phyloP scores from a whole-genome alignment of 192 early-diverging fungal species.

The Coemansia sp. region DNA sequence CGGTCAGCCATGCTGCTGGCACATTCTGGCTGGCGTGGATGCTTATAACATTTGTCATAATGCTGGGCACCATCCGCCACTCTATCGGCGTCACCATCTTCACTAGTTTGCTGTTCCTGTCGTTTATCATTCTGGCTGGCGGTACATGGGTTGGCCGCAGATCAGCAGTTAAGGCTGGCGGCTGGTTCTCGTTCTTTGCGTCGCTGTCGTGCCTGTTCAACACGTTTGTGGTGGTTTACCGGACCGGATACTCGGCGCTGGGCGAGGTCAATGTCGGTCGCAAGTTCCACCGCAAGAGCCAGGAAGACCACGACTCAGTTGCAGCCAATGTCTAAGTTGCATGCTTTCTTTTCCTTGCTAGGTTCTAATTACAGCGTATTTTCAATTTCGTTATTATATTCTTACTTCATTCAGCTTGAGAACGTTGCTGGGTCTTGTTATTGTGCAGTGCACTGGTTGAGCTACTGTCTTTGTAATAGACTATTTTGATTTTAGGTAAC shows the following conservation, averaged over 20 bases:
- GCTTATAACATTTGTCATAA: conserved; percentile 68
- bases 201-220: conserved; percentile 72
- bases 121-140: conserved; percentile 66
- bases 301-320: conserved; percentile 35
- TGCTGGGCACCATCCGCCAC: conserved; percentile 64
- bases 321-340: conserved; percentile 29
- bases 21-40: conserved; percentile 71
- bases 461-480: background rate
- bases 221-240: conserved; percentile 45
- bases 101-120: conserved; percentile 60
- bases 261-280: conserved; percentile 23
- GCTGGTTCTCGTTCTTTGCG: conserved; percentile 74
- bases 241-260: conserved; percentile 44
- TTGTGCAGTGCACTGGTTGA: background rate
- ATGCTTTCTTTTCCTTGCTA: background rate
- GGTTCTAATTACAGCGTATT: background rate
- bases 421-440: background rate
- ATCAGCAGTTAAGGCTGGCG: conserved; percentile 62
- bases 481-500: background rate
- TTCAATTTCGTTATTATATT: conserved; percentile 1
- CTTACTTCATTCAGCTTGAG: background rate
- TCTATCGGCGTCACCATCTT: conserved; percentile 62
- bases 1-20: conserved; percentile 58
- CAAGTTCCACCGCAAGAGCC: conserved; percentile 39
- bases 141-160: conserved; percentile 59